These are phyloP conservation scores for Cyclotella atomus DNA, from an alignment of 108 stramenopile species.

Conservation along the genomic window DNA sequence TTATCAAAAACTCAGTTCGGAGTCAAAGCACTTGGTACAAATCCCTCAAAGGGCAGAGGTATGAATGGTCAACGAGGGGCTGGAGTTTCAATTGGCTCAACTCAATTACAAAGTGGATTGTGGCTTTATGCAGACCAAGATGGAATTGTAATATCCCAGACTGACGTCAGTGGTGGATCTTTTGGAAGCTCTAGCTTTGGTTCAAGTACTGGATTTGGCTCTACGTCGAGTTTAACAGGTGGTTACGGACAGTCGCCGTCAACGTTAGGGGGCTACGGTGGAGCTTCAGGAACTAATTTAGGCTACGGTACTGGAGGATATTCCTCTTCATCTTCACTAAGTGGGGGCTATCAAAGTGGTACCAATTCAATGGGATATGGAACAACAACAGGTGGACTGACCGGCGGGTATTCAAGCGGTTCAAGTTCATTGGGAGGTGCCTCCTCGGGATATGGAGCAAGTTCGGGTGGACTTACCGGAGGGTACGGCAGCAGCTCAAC, in stretches of 20 bases:
- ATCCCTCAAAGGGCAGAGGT: slow-evolving; percentile 49
- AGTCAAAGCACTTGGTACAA: slow-evolving; percentile 71
- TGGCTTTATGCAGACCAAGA: slow-evolving; percentile 41
- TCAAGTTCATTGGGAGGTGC: slow-evolving; percentile 3
- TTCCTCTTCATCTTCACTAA: neutral
- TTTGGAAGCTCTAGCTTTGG: slow-evolving; percentile 29
- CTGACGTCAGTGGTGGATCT: slow-evolving; percentile 38
- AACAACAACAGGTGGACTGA: neutral
- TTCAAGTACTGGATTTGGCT: slow-evolving; percentile 17
- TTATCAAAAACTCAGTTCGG: slow-evolving; percentile 56
- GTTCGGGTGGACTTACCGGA: neutral
- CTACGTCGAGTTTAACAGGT: slow-evolving; percentile 1
- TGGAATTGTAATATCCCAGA: slow-evolving; percentile 39
- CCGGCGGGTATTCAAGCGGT: slow-evolving; percentile 14
- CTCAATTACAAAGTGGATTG: slow-evolving; percentile 14
- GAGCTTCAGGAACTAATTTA: slow-evolving; percentile 14
- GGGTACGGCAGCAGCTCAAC: slow-evolving; percentile 20
- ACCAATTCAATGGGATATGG: slow-evolving; percentile 25
- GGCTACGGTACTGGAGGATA: slow-evolving; percentile 2
- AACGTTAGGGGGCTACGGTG: slow-evolving; percentile 16
- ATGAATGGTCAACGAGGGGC: slow-evolving; percentile 31
- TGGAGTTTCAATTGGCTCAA: neutral
- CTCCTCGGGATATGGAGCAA: slow-evolving; percentile 34
- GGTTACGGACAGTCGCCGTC: slow-evolving; percentile 7
- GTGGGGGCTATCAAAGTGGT: slow-evolving; percentile 8